These are phyloP conservation scores for Brasilioporus rufonigricans DNA, from an alignment of 768 basidiomycete genomes.

Conservation along the genomic window DNA sequence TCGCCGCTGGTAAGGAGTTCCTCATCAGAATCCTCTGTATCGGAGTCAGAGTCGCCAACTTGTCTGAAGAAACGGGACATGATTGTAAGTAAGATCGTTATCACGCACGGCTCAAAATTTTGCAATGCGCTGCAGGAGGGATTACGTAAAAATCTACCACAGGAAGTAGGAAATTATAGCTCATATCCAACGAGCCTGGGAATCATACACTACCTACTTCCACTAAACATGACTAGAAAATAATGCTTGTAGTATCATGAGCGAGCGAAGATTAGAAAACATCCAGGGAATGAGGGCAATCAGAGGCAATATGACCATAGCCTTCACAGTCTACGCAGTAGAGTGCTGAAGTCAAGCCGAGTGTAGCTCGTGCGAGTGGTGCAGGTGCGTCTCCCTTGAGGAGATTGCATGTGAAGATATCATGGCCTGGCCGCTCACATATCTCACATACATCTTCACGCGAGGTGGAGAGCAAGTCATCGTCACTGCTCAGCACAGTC, in stretches of 20 bases:
- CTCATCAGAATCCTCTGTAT: conserved; percentile 72
- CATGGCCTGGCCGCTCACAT: conserved; percentile 82
- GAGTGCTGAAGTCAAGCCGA: conserved; percentile 33
- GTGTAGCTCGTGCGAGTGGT: conserved; percentile 20
- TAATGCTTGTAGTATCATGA: conserved; percentile 4
- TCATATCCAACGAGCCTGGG: conserved; percentile 14
- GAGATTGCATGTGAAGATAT: conserved; percentile 80
- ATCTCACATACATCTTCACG: conserved; percentile 72
- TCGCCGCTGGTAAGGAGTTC: conserved; percentile 71
- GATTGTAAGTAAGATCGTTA: conserved; percentile 25
- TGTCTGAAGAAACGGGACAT: conserved; percentile 93
- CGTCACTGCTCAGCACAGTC: conserved; percentile 24
- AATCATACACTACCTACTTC: conserved; percentile 22
- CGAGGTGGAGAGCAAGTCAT: conserved; percentile 20
- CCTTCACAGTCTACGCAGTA: conserved; percentile 87
- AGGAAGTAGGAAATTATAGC: conserved; percentile 1
- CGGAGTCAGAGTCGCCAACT: conserved; percentile 79
- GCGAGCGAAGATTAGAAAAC: conserved; percentile 58
- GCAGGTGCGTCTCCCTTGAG: conserved; percentile 53
- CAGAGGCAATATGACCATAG: conserved; percentile 67
- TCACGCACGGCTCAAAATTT: conserved; percentile 22
- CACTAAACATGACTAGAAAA: conserved; percentile 8
- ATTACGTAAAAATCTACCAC: conserved; percentile 19
- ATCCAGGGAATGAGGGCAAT: conserved; percentile 85
- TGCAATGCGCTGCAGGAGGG: background rate